phyloP scores from a whole-genome alignment of 805 yeast species.

The Zygotorulaspora florentina region DNA sequence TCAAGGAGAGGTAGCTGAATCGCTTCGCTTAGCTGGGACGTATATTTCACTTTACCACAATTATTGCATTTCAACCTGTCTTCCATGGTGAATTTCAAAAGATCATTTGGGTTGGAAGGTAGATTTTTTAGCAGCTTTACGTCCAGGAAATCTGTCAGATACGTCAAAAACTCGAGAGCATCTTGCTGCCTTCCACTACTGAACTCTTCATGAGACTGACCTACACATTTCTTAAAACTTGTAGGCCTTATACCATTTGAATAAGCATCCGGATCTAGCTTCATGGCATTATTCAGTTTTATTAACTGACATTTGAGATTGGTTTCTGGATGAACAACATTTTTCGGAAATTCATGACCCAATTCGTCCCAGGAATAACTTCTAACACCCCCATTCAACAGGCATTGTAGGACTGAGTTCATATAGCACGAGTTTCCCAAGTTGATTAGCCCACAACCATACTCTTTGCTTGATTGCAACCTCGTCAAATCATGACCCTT shows the following conservation, averaged over 20 bases:
- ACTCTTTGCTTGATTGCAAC: conserved; percentile 36
- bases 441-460: conserved; percentile 82
- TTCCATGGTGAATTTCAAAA: conserved; percentile 61
- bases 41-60: conserved; percentile 60
- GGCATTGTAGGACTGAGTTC: conserved; percentile 71
- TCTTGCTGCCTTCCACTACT: conserved; percentile 89
- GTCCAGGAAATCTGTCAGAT: conserved; percentile 61
- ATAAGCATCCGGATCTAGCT: conserved; percentile 44
- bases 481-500: conserved; percentile 63
- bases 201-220: conserved; percentile 77
- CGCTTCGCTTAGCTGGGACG: conserved; percentile 54
- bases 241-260: conserved; percentile 76
- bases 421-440: conserved; percentile 92
- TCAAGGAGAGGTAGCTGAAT: conserved; percentile 51
- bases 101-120: conserved; percentile 44
- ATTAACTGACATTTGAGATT: conserved; percentile 71
- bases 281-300: conserved; percentile 75
- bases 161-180: conserved; percentile 82
- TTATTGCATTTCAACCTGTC: conserved; percentile 51
- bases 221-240: conserved; percentile 70
- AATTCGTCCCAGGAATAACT: conserved; percentile 38
- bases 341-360: conserved; percentile 37
- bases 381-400: conserved; percentile 44
- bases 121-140: conserved; percentile 34
- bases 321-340: conserved; percentile 50